Conservation (phyloP, 768 basidiomycete species). For the Pholiota microspora region DNA sequence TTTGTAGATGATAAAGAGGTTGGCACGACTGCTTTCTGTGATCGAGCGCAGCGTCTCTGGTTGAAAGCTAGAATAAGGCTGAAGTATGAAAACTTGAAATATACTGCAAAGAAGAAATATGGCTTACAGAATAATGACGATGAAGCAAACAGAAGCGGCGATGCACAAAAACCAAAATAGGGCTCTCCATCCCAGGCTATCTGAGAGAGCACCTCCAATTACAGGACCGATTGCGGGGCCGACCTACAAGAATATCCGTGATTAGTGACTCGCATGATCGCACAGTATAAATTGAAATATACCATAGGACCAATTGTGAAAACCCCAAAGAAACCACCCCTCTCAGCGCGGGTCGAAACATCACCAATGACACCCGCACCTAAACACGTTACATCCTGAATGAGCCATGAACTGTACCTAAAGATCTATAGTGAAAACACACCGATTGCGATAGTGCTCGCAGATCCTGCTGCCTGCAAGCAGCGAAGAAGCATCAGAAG, state of each 20-base stretch:
- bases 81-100: slow-evolving; percentile 1
- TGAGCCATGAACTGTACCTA: neutral
- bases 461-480: slow-evolving; percentile 75
- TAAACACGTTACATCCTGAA: slow-evolving; percentile 16
- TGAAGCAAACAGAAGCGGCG: slow-evolving; percentile 40
- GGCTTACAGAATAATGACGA: slow-evolving; percentile 46
- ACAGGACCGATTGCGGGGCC: slow-evolving; percentile 64
- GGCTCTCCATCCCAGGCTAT: slow-evolving; percentile 62
- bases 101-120: slow-evolving; percentile 18
- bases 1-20: slow-evolving; percentile 44
- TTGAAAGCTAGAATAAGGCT: slow-evolving; percentile 44
- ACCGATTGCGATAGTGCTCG: slow-evolving; percentile 78
- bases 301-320: slow-evolving; percentile 68
- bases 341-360: slow-evolving; percentile 68
- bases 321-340: slow-evolving; percentile 72
- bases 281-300: slow-evolving; percentile 15
- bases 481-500: slow-evolving; percentile 77
- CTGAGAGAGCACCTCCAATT: slow-evolving; percentile 56
- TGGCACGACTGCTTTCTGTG: slow-evolving; percentile 52
- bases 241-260: slow-evolving; percentile 29
- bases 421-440: slow-evolving; percentile 5
- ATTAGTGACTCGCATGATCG: neutral
- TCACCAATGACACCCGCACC: slow-evolving; percentile 80
- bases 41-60: slow-evolving; percentile 55
- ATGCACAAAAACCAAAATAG: slow-evolving; percentile 67